Base-by-base conservation (phyloP, 345 rosid genomes). In the Aquilaria yunnanensis region DNA sequence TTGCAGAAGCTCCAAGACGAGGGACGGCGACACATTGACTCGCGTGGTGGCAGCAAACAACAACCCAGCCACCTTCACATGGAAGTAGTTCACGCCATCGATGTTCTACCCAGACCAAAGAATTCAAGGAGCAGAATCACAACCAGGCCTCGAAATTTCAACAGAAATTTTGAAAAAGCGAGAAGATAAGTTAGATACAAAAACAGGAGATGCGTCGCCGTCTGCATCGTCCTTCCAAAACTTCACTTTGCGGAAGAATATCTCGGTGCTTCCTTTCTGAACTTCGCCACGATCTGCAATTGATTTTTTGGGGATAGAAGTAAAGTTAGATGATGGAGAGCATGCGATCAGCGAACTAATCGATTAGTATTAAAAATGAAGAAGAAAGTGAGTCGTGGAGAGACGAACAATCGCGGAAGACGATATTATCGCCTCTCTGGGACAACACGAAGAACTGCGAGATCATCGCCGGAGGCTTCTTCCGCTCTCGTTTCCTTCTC, bases 361-460 rank as follows among this genome's bases (percentile, higher is more conserved):
- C 23, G 23, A 23, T 23, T 23, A 23, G 23, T 23, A 23, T 23
- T 23, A 23, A 23, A 23, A 23, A 23, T 23, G 1, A 23, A 23
- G 23, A 23, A 23, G 23, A 23, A 23, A 23, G 23, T 23, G 23
- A 23, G 23, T 23, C 23, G 23, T 23, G 23, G 23, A 23, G 50
- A 62, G 64, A 70, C 80, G 78, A 63, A 94, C 99, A 94, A 79
- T 94, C 99, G 63, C 97, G 96, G 67, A 94, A 90, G 70, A 94
- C 99, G 64, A 94, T 94, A 69, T 85, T 94, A 54, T 94, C 97
- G 81, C 99, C 99, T 34, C 99, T 84, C 72, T 88, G 97, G 54
- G 99, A 94, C 32, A 94, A 86, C 49, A 90, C 96, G 78, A 94
- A 94, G 84, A 94, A 88, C 75, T 90, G 99, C n/a, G 97, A 90